Base-by-base conservation (phyloP, 179 eudicot species). In the Beta corolliflora region DNA sequence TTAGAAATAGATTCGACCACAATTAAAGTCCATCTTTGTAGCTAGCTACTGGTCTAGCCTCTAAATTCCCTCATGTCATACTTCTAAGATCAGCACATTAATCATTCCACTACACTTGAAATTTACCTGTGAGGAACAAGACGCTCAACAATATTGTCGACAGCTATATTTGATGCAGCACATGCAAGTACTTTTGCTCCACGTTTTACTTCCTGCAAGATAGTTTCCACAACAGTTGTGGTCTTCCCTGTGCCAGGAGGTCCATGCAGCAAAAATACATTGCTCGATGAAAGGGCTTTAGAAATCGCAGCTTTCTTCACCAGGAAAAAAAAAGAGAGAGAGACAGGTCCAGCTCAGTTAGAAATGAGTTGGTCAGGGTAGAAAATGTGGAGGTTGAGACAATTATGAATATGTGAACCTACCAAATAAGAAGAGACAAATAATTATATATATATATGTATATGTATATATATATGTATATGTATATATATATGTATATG, bases 181-280 rank as follows among this genome's bases (percentile, higher is more conserved):
- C 99, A 94, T 77, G 98, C 98, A 89, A 96, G 99, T 87, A 96
- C 87, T 89, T 96, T 96, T 74, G 98, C 92, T 70, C 99, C 99
- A 83, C 97, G 96, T 83, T 94, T 94, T 64, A 96, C 97, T 92
- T 96, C 99, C 83, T 96, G 99, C 77, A 96, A 87, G 80, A 96
- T 96, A 81, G 94, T 92, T 85, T 96, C 99, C 71, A 96, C 98
- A 73, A 96, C 98, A 64, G 99, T 96, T 0, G 99, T 96, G 76
- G 99, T 96, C 87, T 96, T 96, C 69, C 99, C 99, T 59, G 99
- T 96, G 85, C 99, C 99, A 83, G 99, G 99, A 91, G 99, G 99
- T 76, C 99, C 99, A 74, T 96, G 99, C 70, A 96, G 88, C 93
- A 96, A 88, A 87, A 96, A 94, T 61, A 96, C 85, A 80, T 94